A percentile compares a stretch with the other conserved stretches of the same genome.
Conservation (phyloP, 148 eudicot genomes). For the Nepenthes gracilis region DNA sequence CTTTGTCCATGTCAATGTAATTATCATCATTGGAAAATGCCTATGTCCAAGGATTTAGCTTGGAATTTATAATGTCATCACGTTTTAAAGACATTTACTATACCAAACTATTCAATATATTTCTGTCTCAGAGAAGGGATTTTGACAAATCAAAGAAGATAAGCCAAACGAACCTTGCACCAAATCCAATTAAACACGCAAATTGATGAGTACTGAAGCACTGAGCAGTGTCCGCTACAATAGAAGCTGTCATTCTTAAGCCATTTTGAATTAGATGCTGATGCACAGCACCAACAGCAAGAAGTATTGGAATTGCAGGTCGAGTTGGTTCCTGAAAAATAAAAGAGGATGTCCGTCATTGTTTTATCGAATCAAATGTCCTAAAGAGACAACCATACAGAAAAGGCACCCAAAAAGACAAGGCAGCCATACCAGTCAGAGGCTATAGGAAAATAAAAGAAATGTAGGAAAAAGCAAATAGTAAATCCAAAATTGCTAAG, state of each 20-base stretch:
- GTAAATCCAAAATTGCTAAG: no score
- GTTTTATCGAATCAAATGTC: no score
- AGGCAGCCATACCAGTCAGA: no score
- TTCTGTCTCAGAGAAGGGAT: not conserved
- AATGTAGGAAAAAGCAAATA: no score
- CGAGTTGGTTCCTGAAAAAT: constrained; percentile 69
- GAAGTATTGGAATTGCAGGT: constrained; percentile 96
- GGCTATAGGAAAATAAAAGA: no score
- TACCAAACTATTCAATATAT: not conserved
- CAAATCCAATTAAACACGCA: constrained; percentile 98
- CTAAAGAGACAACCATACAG: no score
- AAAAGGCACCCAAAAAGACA: no score
- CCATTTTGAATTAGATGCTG: constrained; percentile 98
- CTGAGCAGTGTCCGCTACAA: constrained; percentile 97
- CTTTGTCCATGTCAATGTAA: no score
- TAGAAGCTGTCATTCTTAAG: constrained; percentile 86
- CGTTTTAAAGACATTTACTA: not conserved
- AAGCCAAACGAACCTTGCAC: constrained; percentile 65
- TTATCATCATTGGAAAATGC: not conserved
- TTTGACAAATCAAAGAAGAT: not conserved
- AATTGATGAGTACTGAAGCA: constrained; percentile 99
- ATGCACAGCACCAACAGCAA: constrained; percentile 99
- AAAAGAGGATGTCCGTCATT: not conserved
- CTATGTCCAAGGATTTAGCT: not conserved
- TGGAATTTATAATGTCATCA: not conserved